Conservation (phyloP, 768 basidiomycete species). For the Paxillus rubicundulus region DNA sequence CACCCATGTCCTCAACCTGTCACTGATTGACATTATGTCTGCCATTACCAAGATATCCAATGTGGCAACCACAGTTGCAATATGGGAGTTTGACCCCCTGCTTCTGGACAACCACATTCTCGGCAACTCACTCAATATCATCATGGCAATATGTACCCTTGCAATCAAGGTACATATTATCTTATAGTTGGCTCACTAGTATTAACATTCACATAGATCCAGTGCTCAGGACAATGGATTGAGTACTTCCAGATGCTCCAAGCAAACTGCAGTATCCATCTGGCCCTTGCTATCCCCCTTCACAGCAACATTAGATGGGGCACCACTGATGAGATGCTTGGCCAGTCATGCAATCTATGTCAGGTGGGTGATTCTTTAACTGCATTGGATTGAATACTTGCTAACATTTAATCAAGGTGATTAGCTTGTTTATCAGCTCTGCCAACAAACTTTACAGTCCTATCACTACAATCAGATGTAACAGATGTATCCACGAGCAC, state of each 20-base stretch:
- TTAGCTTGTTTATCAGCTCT: too few relatives aligned
- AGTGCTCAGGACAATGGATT: slow-evolving; percentile 20
- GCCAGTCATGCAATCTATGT: slow-evolving; percentile 13
- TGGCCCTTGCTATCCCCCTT: slow-evolving; percentile 20
- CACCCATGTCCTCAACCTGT: slow-evolving; percentile 25
- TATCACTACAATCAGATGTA: too few relatives aligned
- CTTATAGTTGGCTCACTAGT: too few relatives aligned
- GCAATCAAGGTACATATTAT: slow-evolving; percentile 28
- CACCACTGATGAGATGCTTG: slow-evolving; percentile 23
- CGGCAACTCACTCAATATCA: slow-evolving; percentile 29
- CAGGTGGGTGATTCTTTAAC: slow-evolving; percentile 13
- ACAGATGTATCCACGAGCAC: too few relatives aligned
- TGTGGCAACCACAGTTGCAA: slow-evolving; percentile 27
- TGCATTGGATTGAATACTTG: too few relatives aligned
- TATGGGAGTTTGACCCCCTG: slow-evolving; percentile 36
- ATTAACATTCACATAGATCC: too few relatives aligned
- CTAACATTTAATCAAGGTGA: too few relatives aligned
- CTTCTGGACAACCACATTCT: slow-evolving; percentile 23
- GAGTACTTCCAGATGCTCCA: slow-evolving; percentile 26
- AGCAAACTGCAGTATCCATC: slow-evolving; percentile 9
- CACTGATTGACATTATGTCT: too few relatives aligned
- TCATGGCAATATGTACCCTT: slow-evolving; percentile 30
- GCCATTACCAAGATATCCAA: slow-evolving; percentile 29
- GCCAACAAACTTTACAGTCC: too few relatives aligned
- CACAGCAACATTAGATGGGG: slow-evolving; percentile 29